Percentiles rank a stretch among this genome's conserved stretches.
Conservation (phyloP, 176 grass and related monocot genomes). For the Ensete ventricosum region DNA sequence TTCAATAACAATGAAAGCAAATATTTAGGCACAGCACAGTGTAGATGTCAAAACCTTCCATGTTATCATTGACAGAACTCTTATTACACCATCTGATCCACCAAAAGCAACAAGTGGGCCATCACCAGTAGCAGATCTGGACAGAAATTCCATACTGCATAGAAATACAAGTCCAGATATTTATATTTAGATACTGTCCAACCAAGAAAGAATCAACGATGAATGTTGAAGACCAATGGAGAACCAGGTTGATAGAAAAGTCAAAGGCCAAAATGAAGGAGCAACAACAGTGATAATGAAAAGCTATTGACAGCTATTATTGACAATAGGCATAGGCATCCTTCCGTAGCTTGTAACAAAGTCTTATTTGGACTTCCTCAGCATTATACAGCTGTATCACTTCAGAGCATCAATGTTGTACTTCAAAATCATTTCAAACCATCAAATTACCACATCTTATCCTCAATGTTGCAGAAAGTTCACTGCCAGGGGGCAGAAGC, state of each 20-base stretch:
- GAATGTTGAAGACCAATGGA: not conserved
- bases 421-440: too few relatives aligned
- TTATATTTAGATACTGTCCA: not conserved
- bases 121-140: slow-evolving; percentile 70
- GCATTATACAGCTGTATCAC: too few relatives aligned
- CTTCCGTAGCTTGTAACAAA: too few relatives aligned
- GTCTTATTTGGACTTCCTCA: too few relatives aligned
- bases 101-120: slow-evolving; percentile 97
- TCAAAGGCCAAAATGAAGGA: not conserved
- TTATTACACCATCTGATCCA: slow-evolving; percentile 90
- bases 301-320: not conserved
- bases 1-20: slow-evolving; percentile 21
- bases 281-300: not conserved
- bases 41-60: slow-evolving; percentile 71
- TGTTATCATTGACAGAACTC: slow-evolving; percentile 98
- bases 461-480: too few relatives aligned
- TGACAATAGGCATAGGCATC: not conserved
- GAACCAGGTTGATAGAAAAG: not conserved
- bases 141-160: slow-evolving; percentile 93
- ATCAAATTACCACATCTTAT: too few relatives aligned
- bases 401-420: too few relatives aligned
- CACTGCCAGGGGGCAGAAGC: too few relatives aligned
- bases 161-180: not conserved
- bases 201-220: not conserved
- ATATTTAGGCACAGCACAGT: slow-evolving; percentile 7